Percentiles rank a stretch among this genome's conserved stretches.
phyloP scores from a whole-genome alignment of 208 protist species.

The Phytomonas serpens region DNA sequence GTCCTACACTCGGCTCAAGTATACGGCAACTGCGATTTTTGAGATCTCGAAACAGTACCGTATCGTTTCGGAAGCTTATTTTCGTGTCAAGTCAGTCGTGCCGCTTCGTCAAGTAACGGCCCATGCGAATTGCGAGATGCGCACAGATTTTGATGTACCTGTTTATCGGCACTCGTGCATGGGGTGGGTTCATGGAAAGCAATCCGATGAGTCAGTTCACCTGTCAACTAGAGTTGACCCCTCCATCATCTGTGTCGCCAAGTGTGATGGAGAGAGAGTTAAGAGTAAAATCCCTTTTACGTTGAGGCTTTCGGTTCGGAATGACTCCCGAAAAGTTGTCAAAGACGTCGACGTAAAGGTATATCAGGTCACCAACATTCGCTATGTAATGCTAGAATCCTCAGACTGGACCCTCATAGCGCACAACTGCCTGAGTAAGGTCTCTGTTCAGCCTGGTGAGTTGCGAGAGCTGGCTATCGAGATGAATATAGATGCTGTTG shows the following conservation, averaged over 20 bases:
- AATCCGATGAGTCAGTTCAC: not conserved
- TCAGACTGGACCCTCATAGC: not conserved
- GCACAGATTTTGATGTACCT: not conserved
- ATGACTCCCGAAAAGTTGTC: not conserved
- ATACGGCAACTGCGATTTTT: slow-evolving; percentile 16
- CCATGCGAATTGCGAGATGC: not conserved
- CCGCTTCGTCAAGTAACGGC: slow-evolving; percentile 6
- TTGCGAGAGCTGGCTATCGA: not conserved
- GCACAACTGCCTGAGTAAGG: not conserved
- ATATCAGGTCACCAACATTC: not conserved
- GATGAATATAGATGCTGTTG: not conserved
- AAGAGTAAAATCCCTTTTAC: not conserved
- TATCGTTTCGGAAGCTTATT: slow-evolving; percentile 3
- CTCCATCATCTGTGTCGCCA: not conserved
- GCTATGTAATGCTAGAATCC: not conserved
- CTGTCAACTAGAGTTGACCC: not conserved
- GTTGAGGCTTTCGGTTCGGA: not conserved
- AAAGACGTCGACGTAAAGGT: not conserved
- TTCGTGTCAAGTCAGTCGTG: slow-evolving; percentile 12
- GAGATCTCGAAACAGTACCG: slow-evolving; percentile 18
- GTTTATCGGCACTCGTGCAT: not conserved
- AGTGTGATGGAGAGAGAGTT: not conserved
- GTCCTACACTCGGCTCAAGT: slow-evolving; percentile 7
- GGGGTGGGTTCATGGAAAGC: not conserved
- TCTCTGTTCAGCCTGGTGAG: not conserved